Evolutionary conservation across 2,329 filamentous ascomycete species (phyloP).

Genomic region (Epichloe coenophiala): DNA sequence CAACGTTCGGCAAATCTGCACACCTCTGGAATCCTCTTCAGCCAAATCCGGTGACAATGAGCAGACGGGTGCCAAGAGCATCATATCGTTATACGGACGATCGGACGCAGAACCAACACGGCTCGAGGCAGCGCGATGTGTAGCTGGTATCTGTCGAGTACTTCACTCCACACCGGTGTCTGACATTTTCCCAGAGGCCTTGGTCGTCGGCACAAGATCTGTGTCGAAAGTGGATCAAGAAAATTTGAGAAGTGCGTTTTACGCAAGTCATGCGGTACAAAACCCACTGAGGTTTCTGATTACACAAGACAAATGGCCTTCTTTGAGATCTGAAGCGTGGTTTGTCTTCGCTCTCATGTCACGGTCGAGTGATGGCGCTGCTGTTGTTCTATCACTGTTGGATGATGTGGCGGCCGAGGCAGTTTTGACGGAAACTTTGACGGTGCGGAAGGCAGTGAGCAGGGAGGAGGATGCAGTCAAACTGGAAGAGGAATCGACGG

Average conservation of each 20-base stretch:
- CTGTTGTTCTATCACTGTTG: constrained; percentile 30
- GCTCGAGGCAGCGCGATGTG: constrained; percentile 43
- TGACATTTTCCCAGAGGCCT: constrained; percentile 18
- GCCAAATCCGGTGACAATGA: constrained; percentile 7
- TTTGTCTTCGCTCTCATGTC: constrained; percentile 50
- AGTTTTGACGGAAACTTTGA: constrained; percentile 34
- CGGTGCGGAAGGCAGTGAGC: constrained; percentile 21
- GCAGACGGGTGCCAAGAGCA: constrained; percentile 21
- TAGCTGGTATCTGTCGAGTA: constrained; percentile 38
- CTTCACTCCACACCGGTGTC: constrained; percentile 30
- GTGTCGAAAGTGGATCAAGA: neutral
- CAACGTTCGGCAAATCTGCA: constrained; percentile 39
- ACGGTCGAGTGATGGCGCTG: constrained; percentile 34
- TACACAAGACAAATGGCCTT: constrained; percentile 43
- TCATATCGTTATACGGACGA: constrained; percentile 24
- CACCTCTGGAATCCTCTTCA: constrained; percentile 21
- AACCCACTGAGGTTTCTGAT: constrained; percentile 37
- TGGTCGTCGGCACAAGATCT: neutral
- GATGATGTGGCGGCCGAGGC: constrained; percentile 27
- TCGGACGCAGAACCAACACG: constrained; percentile 37
- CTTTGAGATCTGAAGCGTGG: constrained; percentile 46
- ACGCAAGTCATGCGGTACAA: constrained; percentile 29
- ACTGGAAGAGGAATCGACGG: constrained; percentile 8
- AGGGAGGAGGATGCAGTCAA: constrained; percentile 4
- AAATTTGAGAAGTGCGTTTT: constrained; percentile 25